A percentile compares a stretch with the other conserved stretches of the same genome.
Conservation (phyloP, 176 grass and related monocot genomes). For the barley (Hordeum vulgare) region MorexV3_pseudomolecules_assembly NC_058519.1:155726681-155727180, state of each 20-base stretch:
- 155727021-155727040: not conserved
- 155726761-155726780: too few relatives aligned
- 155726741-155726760: too few relatives aligned
- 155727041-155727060: not conserved
- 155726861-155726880: not conserved
- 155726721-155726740: too few relatives aligned
- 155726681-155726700: too few relatives aligned
- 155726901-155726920: not conserved
- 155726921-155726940: not conserved
- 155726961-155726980: too few relatives aligned
- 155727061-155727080: not conserved
- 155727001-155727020: not conserved
- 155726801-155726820: too few relatives aligned
- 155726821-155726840: not conserved
- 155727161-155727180: not conserved
- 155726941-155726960: not conserved
- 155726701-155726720: too few relatives aligned
- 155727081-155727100: not conserved
- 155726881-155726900: not conserved
- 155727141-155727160: not conserved
- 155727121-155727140: not conserved
- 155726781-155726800: too few relatives aligned
- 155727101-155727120: not conserved
- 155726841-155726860: not conserved
- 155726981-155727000: not conserved